These are phyloP conservation scores for Fusarium metavorans DNA, from an alignment of 2,329 filamentous ascomycete species.

Conservation along the genomic window DNA sequence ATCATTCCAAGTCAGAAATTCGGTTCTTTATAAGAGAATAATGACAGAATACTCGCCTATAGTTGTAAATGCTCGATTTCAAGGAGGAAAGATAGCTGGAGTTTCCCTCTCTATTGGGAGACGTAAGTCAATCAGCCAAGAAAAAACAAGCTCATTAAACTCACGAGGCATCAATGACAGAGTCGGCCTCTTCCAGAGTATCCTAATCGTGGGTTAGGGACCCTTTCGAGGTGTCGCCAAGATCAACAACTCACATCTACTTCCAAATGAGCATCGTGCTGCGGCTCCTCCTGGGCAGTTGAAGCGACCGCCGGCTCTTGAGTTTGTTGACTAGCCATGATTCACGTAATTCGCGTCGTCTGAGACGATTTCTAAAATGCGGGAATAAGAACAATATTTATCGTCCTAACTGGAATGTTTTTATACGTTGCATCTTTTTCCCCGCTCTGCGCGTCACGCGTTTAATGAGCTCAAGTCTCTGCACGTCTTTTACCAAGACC, in stretches of 20 bases:
- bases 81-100: background rate
- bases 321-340: background rate
- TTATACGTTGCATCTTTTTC: background rate
- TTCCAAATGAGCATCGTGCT: background rate
- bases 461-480: background rate
- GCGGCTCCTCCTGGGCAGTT: background rate
- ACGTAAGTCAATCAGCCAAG: background rate
- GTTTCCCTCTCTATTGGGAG: background rate
- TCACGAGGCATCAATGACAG: background rate
- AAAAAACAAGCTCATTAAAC: background rate
- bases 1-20: background rate
- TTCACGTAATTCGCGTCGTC: background rate
- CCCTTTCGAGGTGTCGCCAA: background rate
- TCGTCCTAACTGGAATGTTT: background rate
- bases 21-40: background rate
- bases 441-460: background rate
- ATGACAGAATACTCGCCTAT: background rate
- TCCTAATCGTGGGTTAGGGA: background rate
- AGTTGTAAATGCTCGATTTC: background rate
- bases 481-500: background rate
- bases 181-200: background rate
- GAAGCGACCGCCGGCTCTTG: background rate
- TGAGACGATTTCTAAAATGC: background rate
- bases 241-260: background rate
- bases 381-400: background rate